A percentile compares a stretch with the other conserved stretches of the same genome.
These are phyloP conservation scores for Cryphonectria carpinicola DNA, from an alignment of 2,329 filamentous ascomycete species.

Conservation along the genomic window DNA sequence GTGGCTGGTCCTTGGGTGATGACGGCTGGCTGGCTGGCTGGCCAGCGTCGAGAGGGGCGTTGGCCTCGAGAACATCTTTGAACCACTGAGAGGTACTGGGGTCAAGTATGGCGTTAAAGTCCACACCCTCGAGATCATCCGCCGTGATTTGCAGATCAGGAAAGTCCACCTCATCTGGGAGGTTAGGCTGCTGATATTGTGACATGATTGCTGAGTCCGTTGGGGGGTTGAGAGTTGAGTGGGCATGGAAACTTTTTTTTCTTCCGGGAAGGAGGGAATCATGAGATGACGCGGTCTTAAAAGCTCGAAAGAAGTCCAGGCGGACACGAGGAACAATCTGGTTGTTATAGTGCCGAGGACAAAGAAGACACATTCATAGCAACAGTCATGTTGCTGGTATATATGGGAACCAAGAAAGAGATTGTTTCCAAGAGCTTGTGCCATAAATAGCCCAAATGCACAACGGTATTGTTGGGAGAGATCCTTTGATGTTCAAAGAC, in stretches of 20 bases:
- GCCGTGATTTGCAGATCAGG: not conserved
- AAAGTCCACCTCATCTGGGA: not conserved
- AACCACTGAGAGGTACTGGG: not conserved
- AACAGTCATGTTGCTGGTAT: not conserved
- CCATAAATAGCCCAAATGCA: not conserved
- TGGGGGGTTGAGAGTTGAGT: not conserved
- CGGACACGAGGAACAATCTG: not conserved
- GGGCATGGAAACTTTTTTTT: not conserved
- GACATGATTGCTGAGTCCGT: constrained; percentile 6
- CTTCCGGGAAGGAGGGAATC: not conserved
- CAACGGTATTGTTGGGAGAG: not conserved
- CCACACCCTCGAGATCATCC: not conserved
- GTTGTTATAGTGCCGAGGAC: not conserved
- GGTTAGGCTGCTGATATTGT: not conserved
- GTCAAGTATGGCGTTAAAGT: not conserved
- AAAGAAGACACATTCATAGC: not conserved
- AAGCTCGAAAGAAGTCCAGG: not conserved
- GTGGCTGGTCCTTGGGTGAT: not conserved
- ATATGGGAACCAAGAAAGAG: not conserved
- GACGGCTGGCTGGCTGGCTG: not conserved
- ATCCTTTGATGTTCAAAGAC: not conserved
- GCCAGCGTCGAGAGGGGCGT: not conserved
- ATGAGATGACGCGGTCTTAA: not conserved
- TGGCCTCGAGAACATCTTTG: not conserved
- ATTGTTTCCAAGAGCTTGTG: not conserved